Percentiles rank a stretch among this genome's conserved stretches.
Conservation (phyloP, 2,329 filamentous ascomycete species). For the Aureobasidium sp. region DNA sequence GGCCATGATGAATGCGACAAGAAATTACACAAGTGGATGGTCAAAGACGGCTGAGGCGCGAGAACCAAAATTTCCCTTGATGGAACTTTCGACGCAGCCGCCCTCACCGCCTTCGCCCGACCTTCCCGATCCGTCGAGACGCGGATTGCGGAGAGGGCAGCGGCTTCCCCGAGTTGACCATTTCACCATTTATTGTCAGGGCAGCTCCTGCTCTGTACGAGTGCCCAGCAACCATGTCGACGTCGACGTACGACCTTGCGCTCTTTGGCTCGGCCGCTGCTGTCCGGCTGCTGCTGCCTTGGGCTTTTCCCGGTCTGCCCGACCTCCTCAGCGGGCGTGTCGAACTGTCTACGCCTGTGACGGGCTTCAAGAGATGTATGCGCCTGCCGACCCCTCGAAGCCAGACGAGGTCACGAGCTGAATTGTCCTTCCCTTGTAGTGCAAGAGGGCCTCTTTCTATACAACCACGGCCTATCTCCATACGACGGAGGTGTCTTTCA, state of each 20-base stretch:
- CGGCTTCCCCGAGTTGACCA: not conserved
- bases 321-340: slow-evolving; percentile 82
- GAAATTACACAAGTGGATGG: not conserved
- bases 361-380: slow-evolving; percentile 94
- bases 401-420: not conserved
- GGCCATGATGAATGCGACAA: slow-evolving; percentile 43
- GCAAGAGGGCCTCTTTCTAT: slow-evolving; percentile 92
- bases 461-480: slow-evolving; percentile 90
- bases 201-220: not conserved
- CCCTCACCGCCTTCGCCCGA: not conserved
- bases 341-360: slow-evolving; percentile 93
- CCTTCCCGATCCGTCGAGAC: not conserved
- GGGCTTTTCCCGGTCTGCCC: slow-evolving; percentile 72
- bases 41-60: not conserved
- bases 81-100: not conserved
- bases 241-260: slow-evolving; percentile 21
- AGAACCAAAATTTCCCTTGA: not conserved
- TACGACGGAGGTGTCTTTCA: slow-evolving; percentile 87
- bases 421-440: slow-evolving; percentile 37
- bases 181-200: not conserved
- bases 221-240: not conserved
- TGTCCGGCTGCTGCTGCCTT: slow-evolving; percentile 70
- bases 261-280: slow-evolving; percentile 69
- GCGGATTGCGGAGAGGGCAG: not conserved
- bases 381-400: slow-evolving; percentile 11